Conservation (phyloP, 176 grass and related monocot species). For the Dactylis glomerata region DNA sequence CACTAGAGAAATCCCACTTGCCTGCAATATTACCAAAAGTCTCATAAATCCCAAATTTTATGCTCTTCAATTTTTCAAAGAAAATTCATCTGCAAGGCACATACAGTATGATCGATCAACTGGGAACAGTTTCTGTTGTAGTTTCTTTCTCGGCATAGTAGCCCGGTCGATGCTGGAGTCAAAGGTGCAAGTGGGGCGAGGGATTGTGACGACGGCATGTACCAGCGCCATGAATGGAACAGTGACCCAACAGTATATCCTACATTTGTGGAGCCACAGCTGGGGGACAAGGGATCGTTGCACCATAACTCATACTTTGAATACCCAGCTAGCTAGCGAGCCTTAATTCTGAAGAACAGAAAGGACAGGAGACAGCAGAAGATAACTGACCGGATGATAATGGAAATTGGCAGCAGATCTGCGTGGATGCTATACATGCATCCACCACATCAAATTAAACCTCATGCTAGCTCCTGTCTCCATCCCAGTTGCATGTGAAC, state of each 20-base stretch:
- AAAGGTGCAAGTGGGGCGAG: conserved; percentile 16
- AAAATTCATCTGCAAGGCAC: background rate
- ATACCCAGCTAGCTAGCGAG: conserved; percentile 8
- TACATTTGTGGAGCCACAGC: conserved; percentile 28
- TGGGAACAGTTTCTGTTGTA: background rate
- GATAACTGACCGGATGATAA: conserved; percentile 33
- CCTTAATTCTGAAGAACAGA: conserved; percentile 32
- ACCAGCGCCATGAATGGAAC: conserved; percentile 18
- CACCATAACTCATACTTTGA: conserved; percentile 32
- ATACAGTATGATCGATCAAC: background rate
- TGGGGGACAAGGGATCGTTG: conserved; percentile 27
- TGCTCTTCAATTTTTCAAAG: background rate
- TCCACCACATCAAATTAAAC: background rate
- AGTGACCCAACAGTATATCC: conserved; percentile 29
- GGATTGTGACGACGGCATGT: background rate
- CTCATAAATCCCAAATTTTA: background rate
- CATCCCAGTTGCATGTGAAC: background rate
- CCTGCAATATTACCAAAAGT: background rate
- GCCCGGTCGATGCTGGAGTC: background rate
- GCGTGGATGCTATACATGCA: background rate
- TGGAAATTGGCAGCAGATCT: conserved; percentile 34
- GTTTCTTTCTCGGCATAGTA: background rate
- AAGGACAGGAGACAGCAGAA: conserved; percentile 16
- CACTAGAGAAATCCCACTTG: background rate
- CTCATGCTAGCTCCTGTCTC: background rate